Conservation (phyloP, 169 alveolate genomes). For the Plasmodium inui region DNA sequence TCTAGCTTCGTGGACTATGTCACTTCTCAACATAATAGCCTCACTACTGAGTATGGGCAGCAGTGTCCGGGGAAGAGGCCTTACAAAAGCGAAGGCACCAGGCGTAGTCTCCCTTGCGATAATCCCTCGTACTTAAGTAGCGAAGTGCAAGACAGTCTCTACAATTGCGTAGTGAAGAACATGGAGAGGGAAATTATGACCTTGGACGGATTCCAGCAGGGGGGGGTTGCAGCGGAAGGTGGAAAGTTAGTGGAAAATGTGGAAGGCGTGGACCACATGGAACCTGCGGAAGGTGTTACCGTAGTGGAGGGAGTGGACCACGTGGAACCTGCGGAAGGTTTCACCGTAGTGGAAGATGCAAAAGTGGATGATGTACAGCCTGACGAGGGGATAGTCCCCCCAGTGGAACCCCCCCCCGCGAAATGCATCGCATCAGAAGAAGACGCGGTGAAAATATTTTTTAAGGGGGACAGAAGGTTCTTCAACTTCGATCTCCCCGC, state of each 20-base stretch:
- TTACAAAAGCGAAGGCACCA: not conserved
- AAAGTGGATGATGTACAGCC: not conserved
- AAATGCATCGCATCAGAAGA: not conserved
- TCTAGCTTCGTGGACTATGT: not conserved
- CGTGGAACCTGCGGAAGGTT: too few species aligned
- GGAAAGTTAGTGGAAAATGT: too few species aligned
- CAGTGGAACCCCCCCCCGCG: not conserved
- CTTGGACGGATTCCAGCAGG: not conserved
- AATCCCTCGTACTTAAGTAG: not conserved
- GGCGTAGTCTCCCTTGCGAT: not conserved
- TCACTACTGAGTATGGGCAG: not conserved
- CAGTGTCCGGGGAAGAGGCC: not conserved
- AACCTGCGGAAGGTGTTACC: too few species aligned
- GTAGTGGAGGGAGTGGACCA: too few species aligned
- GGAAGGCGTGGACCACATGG: too few species aligned
- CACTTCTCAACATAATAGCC: not conserved
- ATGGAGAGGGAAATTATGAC: not conserved
- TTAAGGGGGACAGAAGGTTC: constrained; percentile 50
- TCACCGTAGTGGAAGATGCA: not conserved
- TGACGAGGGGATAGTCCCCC: not conserved
- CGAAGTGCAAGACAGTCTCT: not conserved
- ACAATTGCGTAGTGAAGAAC: not conserved
- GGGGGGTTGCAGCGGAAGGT: not conserved
- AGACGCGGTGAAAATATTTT: constrained; percentile 21
- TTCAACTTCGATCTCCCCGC: constrained; percentile 34